Percentiles rank a stretch among this genome's conserved stretches.
Evolutionary conservation across 2,329 filamentous ascomycete genomes (phyloP).

Genomic region (Pleomassaria siparia): DNA sequence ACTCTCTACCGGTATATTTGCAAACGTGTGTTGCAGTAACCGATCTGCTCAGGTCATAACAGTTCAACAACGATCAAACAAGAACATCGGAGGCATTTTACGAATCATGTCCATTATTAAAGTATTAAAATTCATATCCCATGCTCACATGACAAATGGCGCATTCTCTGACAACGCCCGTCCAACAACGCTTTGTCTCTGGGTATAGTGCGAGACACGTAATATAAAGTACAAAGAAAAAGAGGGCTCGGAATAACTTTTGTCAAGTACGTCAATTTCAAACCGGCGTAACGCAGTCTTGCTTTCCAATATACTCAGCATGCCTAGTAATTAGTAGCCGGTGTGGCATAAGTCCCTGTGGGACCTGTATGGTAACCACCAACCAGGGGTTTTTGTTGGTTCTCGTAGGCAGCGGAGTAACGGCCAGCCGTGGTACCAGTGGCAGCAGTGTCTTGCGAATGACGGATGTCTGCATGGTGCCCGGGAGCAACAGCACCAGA

Average conservation of each 20-base stretch:
- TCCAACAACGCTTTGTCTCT: conserved; percentile 16
- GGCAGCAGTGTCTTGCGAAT: conserved; percentile 53
- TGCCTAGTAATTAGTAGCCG: conserved; percentile 31
- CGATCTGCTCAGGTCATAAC: too few relatives aligned
- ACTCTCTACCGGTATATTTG: too few relatives aligned
- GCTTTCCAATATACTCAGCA: neutral
- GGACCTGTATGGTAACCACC: conserved; percentile 52
- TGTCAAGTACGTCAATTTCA: neutral
- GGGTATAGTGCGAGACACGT: conserved; percentile 25
- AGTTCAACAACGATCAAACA: too few relatives aligned
- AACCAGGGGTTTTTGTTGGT: conserved; percentile 35
- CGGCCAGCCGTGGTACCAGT: conserved; percentile 51
- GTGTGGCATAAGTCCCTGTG: conserved; percentile 38
- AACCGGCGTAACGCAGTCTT: neutral
- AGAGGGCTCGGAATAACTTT: neutral
- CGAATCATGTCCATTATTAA: neutral
- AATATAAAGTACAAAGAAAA: conserved; percentile 8
- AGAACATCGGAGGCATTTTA: too few relatives aligned
- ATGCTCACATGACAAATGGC: neutral
- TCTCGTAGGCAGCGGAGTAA: conserved; percentile 38
- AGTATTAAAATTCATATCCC: neutral
- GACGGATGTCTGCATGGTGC: conserved; percentile 41
- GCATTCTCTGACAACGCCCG: neutral
- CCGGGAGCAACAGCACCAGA: conserved; percentile 23
- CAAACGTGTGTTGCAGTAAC: too few relatives aligned